A percentile compares a stretch with the other conserved stretches of the same genome.
These are phyloP conservation scores for Echinochloa phyllopogon DNA, from an alignment of 176 grass and related monocot genomes.

Conservation along the genomic window DNA sequence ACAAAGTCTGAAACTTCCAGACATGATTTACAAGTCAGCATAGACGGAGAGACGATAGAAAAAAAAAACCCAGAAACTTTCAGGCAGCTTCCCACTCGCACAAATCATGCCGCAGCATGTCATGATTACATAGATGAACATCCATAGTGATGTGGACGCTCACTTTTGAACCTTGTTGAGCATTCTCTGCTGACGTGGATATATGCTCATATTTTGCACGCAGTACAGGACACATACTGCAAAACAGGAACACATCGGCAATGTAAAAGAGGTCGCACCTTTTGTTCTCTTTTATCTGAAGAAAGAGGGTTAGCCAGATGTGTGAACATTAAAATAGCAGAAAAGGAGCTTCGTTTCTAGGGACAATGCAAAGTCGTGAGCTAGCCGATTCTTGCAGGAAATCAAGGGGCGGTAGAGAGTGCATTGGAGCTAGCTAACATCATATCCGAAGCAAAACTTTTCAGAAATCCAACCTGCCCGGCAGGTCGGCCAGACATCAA, in stretches of 20 bases:
- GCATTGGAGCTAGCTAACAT: background rate
- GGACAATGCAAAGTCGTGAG: background rate
- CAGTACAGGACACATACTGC: background rate
- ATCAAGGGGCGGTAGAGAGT: background rate
- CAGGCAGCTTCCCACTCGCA: background rate
- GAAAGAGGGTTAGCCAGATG: background rate
- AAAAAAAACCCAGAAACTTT: background rate
- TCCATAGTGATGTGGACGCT: background rate
- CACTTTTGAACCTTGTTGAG: background rate
- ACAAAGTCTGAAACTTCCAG: conserved; percentile 9
- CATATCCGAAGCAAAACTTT: background rate
- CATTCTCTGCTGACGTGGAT: background rate
- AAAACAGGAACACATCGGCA: background rate
- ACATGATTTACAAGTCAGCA: background rate
- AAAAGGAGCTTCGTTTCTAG: background rate
- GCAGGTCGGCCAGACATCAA: background rate
- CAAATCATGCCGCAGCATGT: background rate
- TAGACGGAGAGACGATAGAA: background rate
- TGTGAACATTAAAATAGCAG: background rate
- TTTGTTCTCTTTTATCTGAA: background rate
- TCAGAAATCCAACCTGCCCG: background rate
- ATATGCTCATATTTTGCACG: background rate
- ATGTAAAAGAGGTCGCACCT: background rate
- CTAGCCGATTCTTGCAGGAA: background rate
- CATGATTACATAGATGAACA: background rate